Percentiles rank a stretch among this genome's conserved stretches.
Conservation (phyloP, 1,284 basidiomycete genomes). For the Abortiporus biennis region DNA sequence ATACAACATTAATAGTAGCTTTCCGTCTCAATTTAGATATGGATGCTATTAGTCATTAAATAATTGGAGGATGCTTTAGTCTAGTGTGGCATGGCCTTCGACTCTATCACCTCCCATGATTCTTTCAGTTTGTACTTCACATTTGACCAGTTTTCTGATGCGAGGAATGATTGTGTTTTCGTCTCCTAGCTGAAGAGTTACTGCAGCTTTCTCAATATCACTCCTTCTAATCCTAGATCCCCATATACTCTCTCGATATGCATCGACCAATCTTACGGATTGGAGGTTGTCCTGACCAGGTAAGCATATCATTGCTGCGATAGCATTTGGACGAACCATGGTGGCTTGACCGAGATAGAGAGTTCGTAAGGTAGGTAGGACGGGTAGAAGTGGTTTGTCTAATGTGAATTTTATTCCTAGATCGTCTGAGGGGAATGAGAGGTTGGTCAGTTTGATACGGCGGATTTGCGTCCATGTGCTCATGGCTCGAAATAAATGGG, state of each 20-base stretch:
- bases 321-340: constrained; percentile 32
- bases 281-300: constrained; percentile 24
- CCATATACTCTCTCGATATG: constrained; percentile 53
- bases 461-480: constrained; percentile 37
- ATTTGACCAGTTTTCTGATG: constrained; percentile 35
- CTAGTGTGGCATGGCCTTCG: constrained; percentile 26
- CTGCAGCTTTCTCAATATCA: constrained; percentile 34
- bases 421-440: constrained; percentile 27
- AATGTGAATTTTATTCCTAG: constrained; percentile 13
- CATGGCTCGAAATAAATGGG: constrained; percentile 38
- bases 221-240: constrained; percentile 34
- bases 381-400: constrained; percentile 25
- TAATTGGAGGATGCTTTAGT: constrained; percentile 15
- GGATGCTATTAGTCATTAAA: too few relatives aligned
- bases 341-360: constrained; percentile 45
- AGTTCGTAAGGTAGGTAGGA: constrained; percentile 32
- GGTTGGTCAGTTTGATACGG: constrained; percentile 41
- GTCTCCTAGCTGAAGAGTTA: constrained; percentile 11
- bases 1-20: too few relatives aligned
- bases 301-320: constrained; percentile 32
- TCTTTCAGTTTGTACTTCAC: constrained; percentile 46
- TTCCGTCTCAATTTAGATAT: too few relatives aligned
- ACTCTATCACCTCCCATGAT: constrained; percentile 50
- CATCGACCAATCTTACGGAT: constrained; percentile 42
- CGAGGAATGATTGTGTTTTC: constrained; percentile 19